phyloP scores from a whole-genome alignment of 805 yeast species.

The Nakazawaea sp. region DNA sequence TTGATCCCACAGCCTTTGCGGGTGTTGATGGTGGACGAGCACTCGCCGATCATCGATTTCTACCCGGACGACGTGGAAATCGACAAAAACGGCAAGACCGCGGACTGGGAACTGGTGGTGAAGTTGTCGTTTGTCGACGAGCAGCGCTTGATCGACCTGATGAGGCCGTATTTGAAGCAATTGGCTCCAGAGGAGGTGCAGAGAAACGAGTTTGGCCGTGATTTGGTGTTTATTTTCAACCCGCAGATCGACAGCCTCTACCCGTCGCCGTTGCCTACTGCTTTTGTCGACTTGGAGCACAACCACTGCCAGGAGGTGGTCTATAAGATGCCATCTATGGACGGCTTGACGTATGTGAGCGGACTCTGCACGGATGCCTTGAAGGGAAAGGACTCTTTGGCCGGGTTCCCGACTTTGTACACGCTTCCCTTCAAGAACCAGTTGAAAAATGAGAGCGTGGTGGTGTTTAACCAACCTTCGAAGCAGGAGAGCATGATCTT shows the following conservation, averaged over 20 bases:
- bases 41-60: conserved; percentile 83
- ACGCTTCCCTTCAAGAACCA: conserved; percentile 56
- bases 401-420: conserved; percentile 85
- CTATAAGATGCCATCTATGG: conserved; percentile 45
- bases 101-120: conserved; percentile 97
- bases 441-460: conserved; percentile 55
- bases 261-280: conserved; percentile 70
- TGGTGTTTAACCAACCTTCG: conserved; percentile 81
- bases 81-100: conserved; percentile 92
- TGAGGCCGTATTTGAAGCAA: conserved; percentile 56
- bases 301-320: conserved; percentile 68
- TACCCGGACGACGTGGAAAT: conserved; percentile 84
- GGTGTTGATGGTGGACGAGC: conserved; percentile 76
- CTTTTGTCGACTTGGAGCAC: conserved; percentile 70
- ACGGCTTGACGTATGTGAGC: conserved; percentile 30
- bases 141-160: conserved; percentile 60
- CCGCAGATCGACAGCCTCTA: conserved; percentile 67
- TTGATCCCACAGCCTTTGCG: conserved; percentile 76
- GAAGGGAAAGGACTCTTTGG: conserved; percentile 62
- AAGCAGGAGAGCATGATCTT: conserved; percentile 77
- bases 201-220: conserved; percentile 72
- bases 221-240: conserved; percentile 62
- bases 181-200: conserved; percentile 62
- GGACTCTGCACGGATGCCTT: conserved; percentile 65
- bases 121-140: conserved; percentile 88